Evolutionary conservation across 129 eudicot species (phyloP), one percentile per base, ranked within the genome.

Genomic region (Tagetes erecta): DNA sequence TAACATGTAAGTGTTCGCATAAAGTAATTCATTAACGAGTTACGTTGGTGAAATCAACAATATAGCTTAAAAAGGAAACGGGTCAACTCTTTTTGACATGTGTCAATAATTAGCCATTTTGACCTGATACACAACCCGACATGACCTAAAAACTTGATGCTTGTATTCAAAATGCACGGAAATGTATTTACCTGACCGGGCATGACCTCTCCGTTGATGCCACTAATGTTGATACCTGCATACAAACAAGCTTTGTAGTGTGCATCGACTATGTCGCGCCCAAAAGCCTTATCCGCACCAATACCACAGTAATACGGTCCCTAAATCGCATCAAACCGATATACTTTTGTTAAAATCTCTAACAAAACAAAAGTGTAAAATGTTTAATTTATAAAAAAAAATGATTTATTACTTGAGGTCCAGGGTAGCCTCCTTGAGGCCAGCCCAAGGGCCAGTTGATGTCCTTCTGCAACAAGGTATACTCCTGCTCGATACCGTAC

Each of bases 121-220:
- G 36, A 55, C 39, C 64, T 8, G 37, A 57, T 56, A 56, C 37
- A 7, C 35, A 8, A 31, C 67, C 65, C 38, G 13, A 58, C 60
- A 39, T 6, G 38, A 33, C 64, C 65, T 40, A 20, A 20, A 20
- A 20, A 34, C 3, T 8, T 33, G 39, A 31, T 12, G n/a, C 14
- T 6, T 6, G n/a, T 59, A 3, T 59, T 33, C 14, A 10, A 47
- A 50, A 20, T 5, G 62, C 11, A 7, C 41, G 65, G 35, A 67
- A 83, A 35, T 55, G 35, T 27, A 31, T 72, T 50, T 79, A 91
- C 97, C 88, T 91, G 97, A 14, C 97, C 97, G 0, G 97, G 97
- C 97, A 92, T 92, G 27, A 92, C 98, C 74, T 92, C 98, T 1
- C 98, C 98, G 44, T 92, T 92, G 62, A 87, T 92, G 4, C 97